Evolutionary conservation across 768 basidiomycete genomes (phyloP), one percentile per base, ranked within the genome.

Genomic region (Boletus subparvulus): DNA sequence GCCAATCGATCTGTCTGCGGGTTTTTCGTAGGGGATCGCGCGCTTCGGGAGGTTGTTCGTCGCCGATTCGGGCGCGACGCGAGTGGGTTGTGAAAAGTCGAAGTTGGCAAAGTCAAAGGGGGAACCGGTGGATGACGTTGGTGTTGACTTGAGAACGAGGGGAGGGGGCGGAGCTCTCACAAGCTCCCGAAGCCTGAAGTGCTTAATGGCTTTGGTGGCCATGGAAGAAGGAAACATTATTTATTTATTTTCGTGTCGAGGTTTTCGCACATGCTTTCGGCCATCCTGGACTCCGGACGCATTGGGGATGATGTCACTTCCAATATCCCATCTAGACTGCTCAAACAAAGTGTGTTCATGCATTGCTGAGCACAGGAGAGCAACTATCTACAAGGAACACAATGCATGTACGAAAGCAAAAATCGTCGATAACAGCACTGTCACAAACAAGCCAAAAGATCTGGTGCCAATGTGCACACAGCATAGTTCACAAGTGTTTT

Each of bases 11-110:
- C 83, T 0, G 84, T 83, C 47, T 78, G 74, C 0, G 81, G 73
- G 60, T 87, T 87, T 52, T 77, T 78, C 45, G 74, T 78, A 6
- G 90, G 90, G 90, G 67, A 92, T 93, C 43, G 43, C 65, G 57
- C 56, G 66, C 51, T 68, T 72, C 8, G 35, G 59, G n/a, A 60
- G 26, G 54, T 56, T 56, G 54, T 32, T 65, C 5, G 55, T 47
- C 2, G 61, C 47, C 13, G 47, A 26, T 52, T 59, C 55, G 4
- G 50, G 14, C 12, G 24, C 46, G 35, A 42, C 45, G 35, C 33
- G 48, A 12, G 48, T 44, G 19, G 58, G 47, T 39, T 62, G 62
- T 14, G 63, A 62, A 52, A 65, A 49, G 53, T 66, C 35, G 48
- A 66, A 64, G 50, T 60, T 67, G 53, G 56, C 3, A 44, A 56